Conservation (phyloP, 1,139 yeast genomes). For the Geotrichum histeridarum region DNA sequence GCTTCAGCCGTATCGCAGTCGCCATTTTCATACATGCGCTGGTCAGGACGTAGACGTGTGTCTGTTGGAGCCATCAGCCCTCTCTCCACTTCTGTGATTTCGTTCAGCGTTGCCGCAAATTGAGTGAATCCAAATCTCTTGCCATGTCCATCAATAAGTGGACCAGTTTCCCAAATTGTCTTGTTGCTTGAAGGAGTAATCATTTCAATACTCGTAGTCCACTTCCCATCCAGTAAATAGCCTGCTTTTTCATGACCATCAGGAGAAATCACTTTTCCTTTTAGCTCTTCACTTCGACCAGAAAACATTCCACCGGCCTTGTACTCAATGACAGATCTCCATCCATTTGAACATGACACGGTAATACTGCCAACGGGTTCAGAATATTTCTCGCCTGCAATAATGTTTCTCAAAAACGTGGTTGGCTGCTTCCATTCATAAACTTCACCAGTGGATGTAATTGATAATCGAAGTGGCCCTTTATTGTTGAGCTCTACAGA, state of each 20-base stretch:
- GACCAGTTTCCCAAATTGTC: slow-evolving; percentile 61
- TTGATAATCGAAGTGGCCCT: slow-evolving; percentile 57
- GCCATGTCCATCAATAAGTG: slow-evolving; percentile 52
- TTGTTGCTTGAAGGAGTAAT: slow-evolving; percentile 20
- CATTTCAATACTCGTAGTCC: slow-evolving; percentile 49
- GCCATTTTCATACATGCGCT: slow-evolving; percentile 65
- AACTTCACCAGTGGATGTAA: slow-evolving; percentile 59
- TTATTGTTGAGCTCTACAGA: slow-evolving; percentile 74
- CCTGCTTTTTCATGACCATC: slow-evolving; percentile 32
- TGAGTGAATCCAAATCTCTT: slow-evolving; percentile 79
- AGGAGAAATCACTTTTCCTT: slow-evolving; percentile 49
- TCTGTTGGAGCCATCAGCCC: slow-evolving; percentile 75
- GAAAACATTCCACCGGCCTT: slow-evolving; percentile 72
- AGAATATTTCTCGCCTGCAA: slow-evolving; percentile 90
- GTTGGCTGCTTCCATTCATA: slow-evolving; percentile 81
- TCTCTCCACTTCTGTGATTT: slow-evolving; percentile 64
- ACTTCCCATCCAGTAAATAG: slow-evolving; percentile 57
- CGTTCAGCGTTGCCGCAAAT: slow-evolving; percentile 77
- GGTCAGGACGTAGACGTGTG: slow-evolving; percentile 84
- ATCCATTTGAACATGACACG: slow-evolving; percentile 62
- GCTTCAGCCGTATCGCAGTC: slow-evolving; percentile 64
- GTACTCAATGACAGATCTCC: slow-evolving; percentile 65
- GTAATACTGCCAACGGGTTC: slow-evolving; percentile 76
- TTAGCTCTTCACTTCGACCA: slow-evolving; percentile 79
- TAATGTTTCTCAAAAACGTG: slow-evolving; percentile 72